These are phyloP conservation scores for Candida argentea DNA, from an alignment of 805 yeast species.

Conservation along the genomic window DNA sequence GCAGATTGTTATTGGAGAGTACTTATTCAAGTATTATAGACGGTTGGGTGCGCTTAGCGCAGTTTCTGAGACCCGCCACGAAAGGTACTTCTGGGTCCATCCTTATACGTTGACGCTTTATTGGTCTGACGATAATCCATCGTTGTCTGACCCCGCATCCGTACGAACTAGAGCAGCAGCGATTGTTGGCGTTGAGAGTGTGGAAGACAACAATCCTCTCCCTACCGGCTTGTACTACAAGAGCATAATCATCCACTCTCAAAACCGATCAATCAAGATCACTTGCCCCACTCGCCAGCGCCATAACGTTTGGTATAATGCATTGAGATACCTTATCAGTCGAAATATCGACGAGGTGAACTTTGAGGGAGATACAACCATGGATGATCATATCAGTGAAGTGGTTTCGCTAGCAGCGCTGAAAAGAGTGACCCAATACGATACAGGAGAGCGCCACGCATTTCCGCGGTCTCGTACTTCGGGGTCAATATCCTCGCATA, in stretches of 20 bases:
- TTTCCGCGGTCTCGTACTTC: conserved; percentile 8
- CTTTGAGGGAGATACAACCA: conserved; percentile 26
- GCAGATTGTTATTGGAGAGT: conserved; percentile 91
- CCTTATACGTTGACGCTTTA: conserved; percentile 86
- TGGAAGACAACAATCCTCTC: conserved; percentile 74
- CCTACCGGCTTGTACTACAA: conserved; percentile 86
- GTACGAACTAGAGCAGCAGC: conserved; percentile 72
- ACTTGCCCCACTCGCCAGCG: conserved; percentile 84
- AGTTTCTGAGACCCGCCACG: conserved; percentile 74
- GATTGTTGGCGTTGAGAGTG: conserved; percentile 66
- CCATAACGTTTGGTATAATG: conserved; percentile 86
- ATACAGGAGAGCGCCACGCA: conserved; percentile 9
- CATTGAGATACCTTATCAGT: conserved; percentile 65
- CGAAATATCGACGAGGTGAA: conserved; percentile 51
- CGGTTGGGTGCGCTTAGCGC: conserved; percentile 65
- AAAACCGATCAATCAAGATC: conserved; percentile 55
- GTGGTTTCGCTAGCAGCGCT: conserved; percentile 4
- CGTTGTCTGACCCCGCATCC: conserved; percentile 53
- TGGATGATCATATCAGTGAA: conserved; percentile 8
- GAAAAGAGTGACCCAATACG: conserved; percentile 5
- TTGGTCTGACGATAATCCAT: conserved; percentile 83
- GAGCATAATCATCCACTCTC: conserved; percentile 68
- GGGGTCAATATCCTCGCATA: too few relatives aligned
- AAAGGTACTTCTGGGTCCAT: conserved; percentile 92
- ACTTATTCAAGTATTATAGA: conserved; percentile 74